Percentiles rank a stretch among this genome's conserved stretches.
Conservation (phyloP, 2,329 filamentous ascomycete genomes). For the Fusarium abutilonis region DNA sequence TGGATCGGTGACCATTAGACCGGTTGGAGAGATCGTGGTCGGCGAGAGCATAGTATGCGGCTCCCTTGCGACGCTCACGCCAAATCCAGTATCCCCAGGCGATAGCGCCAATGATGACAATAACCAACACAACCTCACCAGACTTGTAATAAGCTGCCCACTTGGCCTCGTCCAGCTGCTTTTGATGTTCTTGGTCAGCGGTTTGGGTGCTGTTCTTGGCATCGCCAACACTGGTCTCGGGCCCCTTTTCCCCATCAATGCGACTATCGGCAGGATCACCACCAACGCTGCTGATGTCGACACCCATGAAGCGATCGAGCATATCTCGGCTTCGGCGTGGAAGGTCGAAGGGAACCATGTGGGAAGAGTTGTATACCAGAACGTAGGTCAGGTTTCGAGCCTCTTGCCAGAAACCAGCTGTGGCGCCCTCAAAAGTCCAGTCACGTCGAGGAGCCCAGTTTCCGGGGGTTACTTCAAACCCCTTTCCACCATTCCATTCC, state of each 20-base stretch:
- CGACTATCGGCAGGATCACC: constrained; percentile 80
- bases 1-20: constrained; percentile 61
- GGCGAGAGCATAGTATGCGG: constrained; percentile 64
- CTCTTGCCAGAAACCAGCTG: constrained; percentile 91
- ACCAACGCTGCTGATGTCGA: constrained; percentile 90
- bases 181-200: constrained; percentile 65
- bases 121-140: constrained; percentile 83
- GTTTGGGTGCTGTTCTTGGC: constrained; percentile 67
- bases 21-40: constrained; percentile 50
- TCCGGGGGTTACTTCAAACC: constrained; percentile 87
- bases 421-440: constrained; percentile 91
- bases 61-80: constrained; percentile 66
- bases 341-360: constrained; percentile 98
- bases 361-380: constrained; percentile 92
- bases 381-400: constrained; percentile 96
- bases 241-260: constrained; percentile 86
- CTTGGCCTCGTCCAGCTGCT: constrained; percentile 81
- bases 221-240: constrained; percentile 79
- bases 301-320: constrained; percentile 94
- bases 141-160: constrained; percentile 91
- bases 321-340: constrained; percentile 89
- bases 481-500: constrained; percentile 89
- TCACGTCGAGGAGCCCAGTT: constrained; percentile 91
- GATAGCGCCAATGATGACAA: constrained; percentile 78
- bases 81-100: constrained; percentile 80